Conservation (phyloP, 1,284 basidiomycete species). For the Mycosarcoma maydis region DNA sequence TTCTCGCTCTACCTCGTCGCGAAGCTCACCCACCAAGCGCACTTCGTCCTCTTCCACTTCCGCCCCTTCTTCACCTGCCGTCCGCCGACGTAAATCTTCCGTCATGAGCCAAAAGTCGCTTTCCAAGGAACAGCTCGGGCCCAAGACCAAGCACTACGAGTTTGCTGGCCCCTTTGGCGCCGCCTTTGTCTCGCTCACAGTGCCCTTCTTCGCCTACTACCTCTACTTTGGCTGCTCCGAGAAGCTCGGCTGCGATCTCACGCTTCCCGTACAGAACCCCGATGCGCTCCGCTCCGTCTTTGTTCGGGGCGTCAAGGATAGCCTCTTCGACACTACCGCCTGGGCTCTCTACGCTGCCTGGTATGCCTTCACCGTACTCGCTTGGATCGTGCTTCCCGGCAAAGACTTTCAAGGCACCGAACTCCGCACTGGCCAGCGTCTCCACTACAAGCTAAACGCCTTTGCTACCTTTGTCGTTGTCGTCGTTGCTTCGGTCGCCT, state of each 20-base stretch:
- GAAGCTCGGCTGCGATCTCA: constrained; percentile 57
- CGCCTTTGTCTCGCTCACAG: constrained; percentile 76
- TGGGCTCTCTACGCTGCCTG: constrained; percentile 81
- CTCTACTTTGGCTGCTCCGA: constrained; percentile 89
- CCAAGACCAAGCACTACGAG: constrained; percentile 74
- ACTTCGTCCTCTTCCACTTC: constrained; percentile 14
- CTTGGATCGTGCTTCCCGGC: constrained; percentile 87
- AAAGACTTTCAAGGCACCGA: constrained; percentile 82
- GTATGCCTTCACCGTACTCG: constrained; percentile 85
- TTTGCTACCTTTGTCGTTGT: constrained; percentile 80
- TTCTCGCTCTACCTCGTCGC: constrained; percentile 27
- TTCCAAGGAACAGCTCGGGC: constrained; percentile 67
- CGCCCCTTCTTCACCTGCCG: constrained; percentile 16
- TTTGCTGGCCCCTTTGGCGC: constrained; percentile 88
- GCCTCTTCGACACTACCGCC: constrained; percentile 82
- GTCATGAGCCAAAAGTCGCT: constrained; percentile 40
- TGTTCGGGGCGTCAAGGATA: constrained; percentile 39
- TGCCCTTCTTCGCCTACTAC: constrained; percentile 80
- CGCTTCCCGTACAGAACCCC: constrained; percentile 46
- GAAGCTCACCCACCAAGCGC: constrained; percentile 21
- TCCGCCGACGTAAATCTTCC: constrained; percentile 35
- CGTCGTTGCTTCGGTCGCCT: constrained; percentile 73
- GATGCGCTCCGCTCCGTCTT: constrained; percentile 36
- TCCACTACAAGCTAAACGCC: constrained; percentile 92
- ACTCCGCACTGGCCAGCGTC: constrained; percentile 81